Percentiles rank a stretch among this genome's conserved stretches.
Conservation (phyloP, 495 filamentous ascomycete genomes). For the Neurospora sp. region DNA sequence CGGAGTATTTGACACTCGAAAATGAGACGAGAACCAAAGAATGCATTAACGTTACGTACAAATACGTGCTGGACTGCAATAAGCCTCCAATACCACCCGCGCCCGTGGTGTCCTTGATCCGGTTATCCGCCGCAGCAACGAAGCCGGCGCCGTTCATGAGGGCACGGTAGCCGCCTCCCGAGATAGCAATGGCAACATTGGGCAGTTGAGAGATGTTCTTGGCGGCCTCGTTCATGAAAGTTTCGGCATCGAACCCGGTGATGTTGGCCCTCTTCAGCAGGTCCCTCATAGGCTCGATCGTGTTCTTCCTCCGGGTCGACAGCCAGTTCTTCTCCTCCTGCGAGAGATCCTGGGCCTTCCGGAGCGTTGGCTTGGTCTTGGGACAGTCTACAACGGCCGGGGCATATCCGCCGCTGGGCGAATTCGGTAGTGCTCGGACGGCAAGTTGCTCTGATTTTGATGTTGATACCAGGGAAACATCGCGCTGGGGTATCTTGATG, state of each 20-base stretch:
- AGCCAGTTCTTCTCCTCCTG: constrained; percentile 60
- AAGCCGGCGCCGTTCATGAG: constrained; percentile 84
- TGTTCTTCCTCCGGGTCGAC: constrained; percentile 41
- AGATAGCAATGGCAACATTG: constrained; percentile 55
- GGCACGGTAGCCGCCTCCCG: constrained; percentile 74
- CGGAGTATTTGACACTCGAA: not conserved
- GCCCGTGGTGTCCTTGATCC: constrained; percentile 55
- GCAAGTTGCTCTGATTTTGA: not conserved
- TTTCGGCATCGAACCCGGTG: constrained; percentile 59
- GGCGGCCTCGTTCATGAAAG: constrained; percentile 51
- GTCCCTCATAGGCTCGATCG: constrained; percentile 57
- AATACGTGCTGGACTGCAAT: constrained; percentile 74
- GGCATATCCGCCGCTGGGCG: constrained; percentile 46
- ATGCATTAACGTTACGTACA: constrained; percentile 21
- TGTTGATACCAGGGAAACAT: not conserved
- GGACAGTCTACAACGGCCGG: constrained; percentile 46
- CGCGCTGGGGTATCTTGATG: constrained; percentile 1
- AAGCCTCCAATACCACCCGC: constrained; percentile 73
- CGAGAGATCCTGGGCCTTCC: constrained; percentile 49
- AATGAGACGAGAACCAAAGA: not conserved
- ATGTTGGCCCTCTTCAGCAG: constrained; percentile 68
- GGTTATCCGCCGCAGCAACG: constrained; percentile 72
- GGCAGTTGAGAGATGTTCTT: constrained; percentile 54
- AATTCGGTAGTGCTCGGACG: constrained; percentile 40
- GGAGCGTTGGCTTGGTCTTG: constrained; percentile 32